A percentile compares a stretch with the other conserved stretches of the same genome.
phyloP scores from a whole-genome alignment of 2,329 filamentous ascomycete species.

The Amauroascus verrucosus region DNA sequence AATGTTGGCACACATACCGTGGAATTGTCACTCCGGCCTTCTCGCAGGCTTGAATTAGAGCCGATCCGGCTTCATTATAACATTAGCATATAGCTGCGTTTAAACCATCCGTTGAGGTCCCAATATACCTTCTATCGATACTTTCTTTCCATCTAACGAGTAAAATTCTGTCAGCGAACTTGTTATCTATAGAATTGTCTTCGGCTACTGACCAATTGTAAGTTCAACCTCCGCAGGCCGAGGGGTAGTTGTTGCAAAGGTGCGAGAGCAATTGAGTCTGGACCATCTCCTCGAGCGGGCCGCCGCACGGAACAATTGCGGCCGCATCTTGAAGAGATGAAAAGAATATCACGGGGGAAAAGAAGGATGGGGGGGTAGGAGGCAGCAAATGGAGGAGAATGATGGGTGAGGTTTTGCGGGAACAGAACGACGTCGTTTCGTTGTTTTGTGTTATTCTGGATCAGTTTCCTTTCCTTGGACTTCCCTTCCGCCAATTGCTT shows the following conservation, averaged over 20 bases:
- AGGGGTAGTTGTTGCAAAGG: slow-evolving; percentile 70
- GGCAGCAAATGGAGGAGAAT: neutral
- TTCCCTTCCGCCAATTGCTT: slow-evolving; percentile 11
- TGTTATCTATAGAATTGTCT: slow-evolving; percentile 48
- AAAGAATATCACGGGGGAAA: slow-evolving; percentile 5
- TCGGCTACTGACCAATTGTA: slow-evolving; percentile 63
- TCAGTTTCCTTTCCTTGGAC: slow-evolving; percentile 2
- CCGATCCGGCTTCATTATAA: slow-evolving; percentile 64
- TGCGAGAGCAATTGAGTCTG: slow-evolving; percentile 53
- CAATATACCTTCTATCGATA: slow-evolving; percentile 81
- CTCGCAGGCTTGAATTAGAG: slow-evolving; percentile 97
- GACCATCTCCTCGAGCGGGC: slow-evolving; percentile 46
- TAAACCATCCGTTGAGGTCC: neutral
- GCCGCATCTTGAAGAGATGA: slow-evolving; percentile 45
- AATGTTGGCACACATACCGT: slow-evolving; percentile 46
- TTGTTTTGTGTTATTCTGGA: slow-evolving; percentile 14
- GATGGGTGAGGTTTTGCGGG: slow-evolving; percentile 13
- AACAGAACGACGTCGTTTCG: slow-evolving; percentile 10
- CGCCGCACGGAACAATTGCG: slow-evolving; percentile 53
- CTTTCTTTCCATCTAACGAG: slow-evolving; percentile 80
- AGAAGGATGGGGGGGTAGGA: neutral
- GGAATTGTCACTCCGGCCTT: slow-evolving; percentile 87
- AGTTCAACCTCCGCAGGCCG: slow-evolving; percentile 89
- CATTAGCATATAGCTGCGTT: slow-evolving; percentile 25
- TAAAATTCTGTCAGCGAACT: slow-evolving; percentile 27